Evolutionary conservation across 176 grass and related monocot genomes (phyloP).

Genomic region (Calamus simplicifolius): DNA sequence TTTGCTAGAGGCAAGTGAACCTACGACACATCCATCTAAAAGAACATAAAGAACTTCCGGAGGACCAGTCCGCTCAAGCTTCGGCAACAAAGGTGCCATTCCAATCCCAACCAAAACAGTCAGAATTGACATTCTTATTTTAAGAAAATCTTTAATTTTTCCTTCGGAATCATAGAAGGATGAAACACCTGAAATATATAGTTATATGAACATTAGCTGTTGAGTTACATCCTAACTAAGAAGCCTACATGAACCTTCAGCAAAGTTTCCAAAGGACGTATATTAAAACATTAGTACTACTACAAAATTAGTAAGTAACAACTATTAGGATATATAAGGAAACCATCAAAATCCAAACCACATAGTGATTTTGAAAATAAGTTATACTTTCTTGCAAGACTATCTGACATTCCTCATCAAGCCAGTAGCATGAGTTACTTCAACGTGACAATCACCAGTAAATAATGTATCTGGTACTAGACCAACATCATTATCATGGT

Average conservation of each 20-base stretch:
- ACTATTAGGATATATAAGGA: not conserved
- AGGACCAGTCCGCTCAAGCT: constrained; percentile 68
- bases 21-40: constrained; percentile 91
- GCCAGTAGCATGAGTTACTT: too few species aligned
- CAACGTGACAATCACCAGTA: too few species aligned
- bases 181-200: constrained; percentile 48
- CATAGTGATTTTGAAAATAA: too few species aligned
- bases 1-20: constrained; percentile 49
- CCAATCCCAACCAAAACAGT: constrained; percentile 58
- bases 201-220: not conserved
- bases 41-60: constrained; percentile 76
- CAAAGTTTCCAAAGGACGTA: too few species aligned
- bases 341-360: constrained; percentile 6
- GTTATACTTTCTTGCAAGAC: too few species aligned
- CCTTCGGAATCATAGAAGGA: constrained; percentile 81
- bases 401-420: too few species aligned
- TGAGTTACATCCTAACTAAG: not conserved
- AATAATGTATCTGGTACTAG: too few species aligned
- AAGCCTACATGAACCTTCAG: too few species aligned
- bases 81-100: constrained; percentile 59
- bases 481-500: too few species aligned
- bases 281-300: too few species aligned
- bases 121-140: constrained; percentile 59
- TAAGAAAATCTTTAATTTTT: constrained; percentile 47
- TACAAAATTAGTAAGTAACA: too few species aligned